Conservation (phyloP, 2,329 filamentous ascomycete genomes). For the Colletotrichum tamarilloi region DNA sequence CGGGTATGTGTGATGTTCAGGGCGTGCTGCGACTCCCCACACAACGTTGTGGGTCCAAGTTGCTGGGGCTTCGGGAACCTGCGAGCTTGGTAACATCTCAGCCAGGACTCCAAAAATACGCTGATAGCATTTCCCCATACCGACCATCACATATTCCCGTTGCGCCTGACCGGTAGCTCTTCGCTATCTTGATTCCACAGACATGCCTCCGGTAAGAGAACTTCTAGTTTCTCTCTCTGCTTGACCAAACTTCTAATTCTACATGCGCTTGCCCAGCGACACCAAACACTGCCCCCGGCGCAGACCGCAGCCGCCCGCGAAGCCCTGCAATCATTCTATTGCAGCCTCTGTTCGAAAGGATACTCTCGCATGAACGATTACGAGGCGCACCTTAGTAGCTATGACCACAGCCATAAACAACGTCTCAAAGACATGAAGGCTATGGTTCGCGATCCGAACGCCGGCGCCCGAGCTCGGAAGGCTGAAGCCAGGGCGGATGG, state of each 20-base stretch:
- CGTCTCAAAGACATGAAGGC: constrained; percentile 89
- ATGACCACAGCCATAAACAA: constrained; percentile 96
- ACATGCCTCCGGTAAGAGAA: constrained; percentile 66
- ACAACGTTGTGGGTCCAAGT: background rate
- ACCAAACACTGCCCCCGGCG: constrained; percentile 68
- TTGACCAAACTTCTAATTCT: background rate
- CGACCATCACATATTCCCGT: background rate
- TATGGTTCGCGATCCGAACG: constrained; percentile 78
- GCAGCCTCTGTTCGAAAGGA: constrained; percentile 89
- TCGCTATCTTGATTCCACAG: constrained; percentile 29
- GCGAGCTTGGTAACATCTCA: background rate
- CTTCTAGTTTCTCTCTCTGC: constrained; percentile 49
- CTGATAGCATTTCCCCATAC: background rate
- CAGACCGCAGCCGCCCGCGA: constrained; percentile 76
- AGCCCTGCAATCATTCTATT: constrained; percentile 84
- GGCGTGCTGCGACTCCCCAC: background rate
- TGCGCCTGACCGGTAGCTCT: background rate
- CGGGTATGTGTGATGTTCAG: background rate
- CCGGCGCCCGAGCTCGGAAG: constrained; percentile 72
- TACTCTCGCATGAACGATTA: constrained; percentile 97
- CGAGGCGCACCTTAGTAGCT: constrained; percentile 91
- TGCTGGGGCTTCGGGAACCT: background rate
- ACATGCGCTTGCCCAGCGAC: constrained; percentile 52
- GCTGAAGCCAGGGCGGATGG: constrained; percentile 78
- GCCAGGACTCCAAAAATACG: background rate